Base-by-base conservation (phyloP, 495 filamentous ascomycete species). In the Zalerion maritima region DNA sequence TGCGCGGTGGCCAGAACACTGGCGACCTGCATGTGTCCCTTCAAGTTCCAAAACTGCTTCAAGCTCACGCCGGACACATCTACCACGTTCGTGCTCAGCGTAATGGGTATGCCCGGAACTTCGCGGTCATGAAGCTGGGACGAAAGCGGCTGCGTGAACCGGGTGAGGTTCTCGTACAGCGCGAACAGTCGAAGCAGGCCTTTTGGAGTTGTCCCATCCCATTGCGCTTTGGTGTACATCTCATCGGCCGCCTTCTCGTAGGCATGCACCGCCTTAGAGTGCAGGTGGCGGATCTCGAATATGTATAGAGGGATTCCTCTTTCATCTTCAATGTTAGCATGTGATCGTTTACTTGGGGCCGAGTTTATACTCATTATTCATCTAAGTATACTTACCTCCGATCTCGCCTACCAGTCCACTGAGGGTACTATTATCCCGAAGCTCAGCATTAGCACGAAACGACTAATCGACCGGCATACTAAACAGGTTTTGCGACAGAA, bases 41-140 rank as follows among this genome's bases (percentile, higher is more conserved):
- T 83, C 46, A 94, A 57, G 52, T 85, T 84, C 85, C 85, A 94
- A 46, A 94, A 87, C 57, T 87, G 82, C 61, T 79, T 80, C 51
- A 94, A 50, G 10, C 81, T 79, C 3, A 92, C 82, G 18, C 71
- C 66, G 28, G 71, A 77, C 30, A 94, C 76, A 49, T 94, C 83
- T 31, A 91, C 82, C 31, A 93, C 87, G 50, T 89, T 91, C 40
- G 76, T 91, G 32, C 71, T 77, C 31, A 83, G 73, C n/a, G 81
- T 79, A 26, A 89, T 78, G 2, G 84, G 84, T 6, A 75, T 83
- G 28, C 73, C 64, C 9, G 73, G 62, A 48, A 84, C 60, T 3
- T 74, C 67, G 41, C 85, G 67, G 34, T 80, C 64, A 21, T 52
- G 48, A 17, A 87, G 60, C 23, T 73, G 62, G 9, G 81, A 76